Conservation (phyloP, 2,329 filamentous ascomycete genomes). For the Epichloe aotearoae region DNA sequence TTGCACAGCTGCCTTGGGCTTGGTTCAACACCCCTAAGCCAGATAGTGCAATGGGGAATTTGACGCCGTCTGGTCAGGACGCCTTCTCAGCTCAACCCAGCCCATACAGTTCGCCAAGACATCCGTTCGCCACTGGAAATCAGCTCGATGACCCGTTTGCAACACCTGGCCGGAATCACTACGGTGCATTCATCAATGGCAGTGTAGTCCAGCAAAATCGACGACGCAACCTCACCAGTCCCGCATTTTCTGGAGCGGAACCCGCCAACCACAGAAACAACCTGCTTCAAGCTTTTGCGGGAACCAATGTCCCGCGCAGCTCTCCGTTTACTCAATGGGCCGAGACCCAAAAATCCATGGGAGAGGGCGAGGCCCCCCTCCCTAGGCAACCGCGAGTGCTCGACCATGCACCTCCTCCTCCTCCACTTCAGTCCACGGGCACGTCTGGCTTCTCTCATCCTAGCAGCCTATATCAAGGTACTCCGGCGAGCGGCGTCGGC, state of each 20-base stretch:
- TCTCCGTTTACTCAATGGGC: constrained; percentile 20
- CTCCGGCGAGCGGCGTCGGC: constrained; percentile 20
- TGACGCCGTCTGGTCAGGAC: constrained; percentile 10
- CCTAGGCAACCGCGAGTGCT: constrained; percentile 10
- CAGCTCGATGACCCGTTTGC: constrained; percentile 19
- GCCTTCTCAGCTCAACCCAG: constrained; percentile 16
- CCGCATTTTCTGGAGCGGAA: constrained; percentile 9
- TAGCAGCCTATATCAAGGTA: constrained; percentile 38
- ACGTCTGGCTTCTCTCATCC: constrained; percentile 30
- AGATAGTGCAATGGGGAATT: constrained; percentile 8
- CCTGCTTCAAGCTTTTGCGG: constrained; percentile 22
- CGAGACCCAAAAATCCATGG: constrained; percentile 10
- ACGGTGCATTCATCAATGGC: constrained; percentile 1
- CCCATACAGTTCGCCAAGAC: constrained; percentile 12
- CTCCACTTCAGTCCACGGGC: constrained; percentile 15
- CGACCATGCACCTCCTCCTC: neutral
- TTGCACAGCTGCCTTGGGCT: constrained; percentile 34
- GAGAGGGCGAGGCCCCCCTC: constrained; percentile 10
- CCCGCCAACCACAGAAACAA: constrained; percentile 19
- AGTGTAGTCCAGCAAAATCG: neutral
- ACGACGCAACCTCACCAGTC: constrained; percentile 2
- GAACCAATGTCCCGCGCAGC: constrained; percentile 14
- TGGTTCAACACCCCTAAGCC: constrained; percentile 30
- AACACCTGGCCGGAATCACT: constrained; percentile 12
- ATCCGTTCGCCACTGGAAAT: constrained; percentile 6